Evolutionary conservation across 2,329 filamentous ascomycete genomes (phyloP).

Genomic region (Colletotrichum sp.): DNA sequence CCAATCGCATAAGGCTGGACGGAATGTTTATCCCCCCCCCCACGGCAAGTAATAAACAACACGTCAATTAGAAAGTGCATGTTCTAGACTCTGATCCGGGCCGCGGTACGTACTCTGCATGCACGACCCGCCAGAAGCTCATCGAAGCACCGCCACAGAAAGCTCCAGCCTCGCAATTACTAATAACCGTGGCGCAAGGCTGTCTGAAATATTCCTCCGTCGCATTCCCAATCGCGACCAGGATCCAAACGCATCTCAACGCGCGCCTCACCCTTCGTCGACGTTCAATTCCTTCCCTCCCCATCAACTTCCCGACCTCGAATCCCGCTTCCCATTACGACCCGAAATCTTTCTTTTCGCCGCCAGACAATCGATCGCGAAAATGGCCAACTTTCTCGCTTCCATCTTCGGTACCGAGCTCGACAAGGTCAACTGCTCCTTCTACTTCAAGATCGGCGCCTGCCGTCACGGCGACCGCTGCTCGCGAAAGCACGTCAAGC

Average conservation of each 20-base stretch:
- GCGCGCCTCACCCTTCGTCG: background rate
- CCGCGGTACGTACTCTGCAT: background rate
- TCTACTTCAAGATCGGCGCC: slow-evolving; percentile 98
- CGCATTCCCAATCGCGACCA: slow-evolving; percentile 9
- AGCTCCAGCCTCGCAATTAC: slow-evolving; percentile 12
- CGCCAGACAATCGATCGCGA: slow-evolving; percentile 23
- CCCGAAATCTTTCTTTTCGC: background rate
- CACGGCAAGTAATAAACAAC: background rate
- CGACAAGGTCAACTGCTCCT: slow-evolving; percentile 99
- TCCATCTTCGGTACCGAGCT: slow-evolving; percentile 99
- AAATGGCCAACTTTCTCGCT: slow-evolving; percentile 97
- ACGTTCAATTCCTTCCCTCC: background rate
- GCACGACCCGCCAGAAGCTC: background rate
- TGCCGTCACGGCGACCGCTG: slow-evolving; percentile 98
- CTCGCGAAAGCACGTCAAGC: slow-evolving; percentile 98
- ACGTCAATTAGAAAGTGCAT: background rate
- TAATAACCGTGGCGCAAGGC: slow-evolving; percentile 17
- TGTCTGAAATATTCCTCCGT: slow-evolving; percentile 14
- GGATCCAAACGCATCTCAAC: background rate
- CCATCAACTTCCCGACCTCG: background rate
- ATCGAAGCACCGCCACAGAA: background rate
- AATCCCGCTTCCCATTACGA: background rate
- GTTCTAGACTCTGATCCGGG: background rate
- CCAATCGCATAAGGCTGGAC: background rate
- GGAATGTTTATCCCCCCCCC: background rate